Conservation (phyloP, 345 rosid genomes). For the Barbarea vulgaris region DNA sequence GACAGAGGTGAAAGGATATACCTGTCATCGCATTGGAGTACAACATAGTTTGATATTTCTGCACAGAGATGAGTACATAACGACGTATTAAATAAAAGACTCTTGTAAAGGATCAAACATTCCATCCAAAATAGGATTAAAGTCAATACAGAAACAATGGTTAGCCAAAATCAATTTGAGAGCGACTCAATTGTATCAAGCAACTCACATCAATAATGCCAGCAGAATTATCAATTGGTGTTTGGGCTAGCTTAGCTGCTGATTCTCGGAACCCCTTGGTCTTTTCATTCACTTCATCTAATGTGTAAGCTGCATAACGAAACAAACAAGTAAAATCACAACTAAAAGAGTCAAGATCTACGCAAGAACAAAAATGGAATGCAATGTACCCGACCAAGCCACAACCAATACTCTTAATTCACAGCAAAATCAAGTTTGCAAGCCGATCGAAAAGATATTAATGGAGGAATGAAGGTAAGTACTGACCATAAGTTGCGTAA, state of each 20-base stretch:
- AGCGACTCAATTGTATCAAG: neutral
- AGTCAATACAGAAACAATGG: neutral
- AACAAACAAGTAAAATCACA: constrained; percentile 4
- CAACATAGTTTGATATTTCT: constrained; percentile 60
- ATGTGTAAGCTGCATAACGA: constrained; percentile 59
- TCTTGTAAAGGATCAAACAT: neutral
- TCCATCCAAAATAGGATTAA: neutral
- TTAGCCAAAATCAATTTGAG: neutral
- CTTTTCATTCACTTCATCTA: constrained; percentile 72
- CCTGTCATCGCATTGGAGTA: constrained; percentile 79
- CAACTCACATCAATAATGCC: constrained; percentile 55
- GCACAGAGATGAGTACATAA: constrained; percentile 40
- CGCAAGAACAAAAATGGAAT: too few species aligned
- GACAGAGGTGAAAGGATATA: constrained; percentile 22
- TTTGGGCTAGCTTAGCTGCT: constrained; percentile 49
- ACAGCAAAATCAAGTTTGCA: neutral
- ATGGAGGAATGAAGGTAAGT: neutral
- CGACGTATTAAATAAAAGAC: neutral
- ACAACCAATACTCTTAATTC: too few species aligned
- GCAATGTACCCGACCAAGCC: too few species aligned
- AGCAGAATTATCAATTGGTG: constrained; percentile 47
- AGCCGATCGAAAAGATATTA: neutral
- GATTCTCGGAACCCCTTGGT: constrained; percentile 68
- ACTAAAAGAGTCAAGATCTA: neutral
- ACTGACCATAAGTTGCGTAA: constrained; percentile 68